Evolutionary conservation across 805 yeast species (phyloP).

Genomic region (Saccharomycopsis selenospora): DNA sequence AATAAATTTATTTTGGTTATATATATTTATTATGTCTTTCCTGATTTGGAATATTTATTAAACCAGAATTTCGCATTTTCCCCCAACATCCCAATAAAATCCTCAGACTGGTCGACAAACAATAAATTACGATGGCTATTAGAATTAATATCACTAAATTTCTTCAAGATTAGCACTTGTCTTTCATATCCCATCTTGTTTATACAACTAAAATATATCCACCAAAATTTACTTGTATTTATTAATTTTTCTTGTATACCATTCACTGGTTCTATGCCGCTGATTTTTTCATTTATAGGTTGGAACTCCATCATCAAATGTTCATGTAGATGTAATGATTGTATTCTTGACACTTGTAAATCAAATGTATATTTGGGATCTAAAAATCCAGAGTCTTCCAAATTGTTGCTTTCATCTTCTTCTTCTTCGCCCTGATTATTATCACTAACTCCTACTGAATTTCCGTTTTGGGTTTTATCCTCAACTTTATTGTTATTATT

Average conservation of each 20-base stretch:
- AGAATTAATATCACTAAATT: constrained; percentile 10
- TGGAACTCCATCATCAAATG: constrained; percentile 11
- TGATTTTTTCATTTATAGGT: too few relatives aligned
- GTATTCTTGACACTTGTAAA: constrained; percentile 15
- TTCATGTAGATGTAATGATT: constrained; percentile 14
- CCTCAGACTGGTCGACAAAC: constrained; percentile 16
- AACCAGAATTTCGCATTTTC: constrained; percentile 18
- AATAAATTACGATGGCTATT: constrained; percentile 10
- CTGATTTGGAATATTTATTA: constrained; percentile 8
- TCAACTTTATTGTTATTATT: too few relatives aligned
- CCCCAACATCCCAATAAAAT: constrained; percentile 19
- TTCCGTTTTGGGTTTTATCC: not conserved
- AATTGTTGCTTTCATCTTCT: not conserved
- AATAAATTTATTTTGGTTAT: too few relatives aligned
- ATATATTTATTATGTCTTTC: not conserved
- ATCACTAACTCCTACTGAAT: not conserved
- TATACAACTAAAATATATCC: constrained; percentile 15
- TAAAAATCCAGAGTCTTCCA: constrained; percentile 17
- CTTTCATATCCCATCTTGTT: constrained; percentile 3
- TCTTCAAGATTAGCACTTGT: constrained; percentile 15
- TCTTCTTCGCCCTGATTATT: not conserved
- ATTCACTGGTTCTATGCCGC: too few relatives aligned
- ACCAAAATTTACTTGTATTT: constrained; percentile 21
- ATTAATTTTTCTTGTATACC: constrained; percentile 13
- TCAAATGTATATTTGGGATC: constrained; percentile 19